phyloP scores from a whole-genome alignment of 176 grass and related monocot species.

The Calamus simplicifolius region DNA sequence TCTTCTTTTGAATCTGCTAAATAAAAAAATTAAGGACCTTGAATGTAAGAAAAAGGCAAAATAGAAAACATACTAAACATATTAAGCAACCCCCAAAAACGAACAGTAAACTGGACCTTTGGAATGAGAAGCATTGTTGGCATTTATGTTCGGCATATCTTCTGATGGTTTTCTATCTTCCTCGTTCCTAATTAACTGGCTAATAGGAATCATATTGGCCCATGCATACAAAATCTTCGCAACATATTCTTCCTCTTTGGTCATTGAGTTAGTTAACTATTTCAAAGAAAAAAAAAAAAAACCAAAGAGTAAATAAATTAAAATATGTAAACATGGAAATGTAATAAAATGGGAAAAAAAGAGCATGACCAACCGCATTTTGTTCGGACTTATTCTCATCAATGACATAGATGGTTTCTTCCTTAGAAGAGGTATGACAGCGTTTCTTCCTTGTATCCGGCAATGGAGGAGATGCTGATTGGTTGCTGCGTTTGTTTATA shows the following conservation, averaged over 20 bases:
- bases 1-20: conserved; percentile 3
- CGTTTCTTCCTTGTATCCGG: conserved; percentile 45
- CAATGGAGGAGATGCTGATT: conserved; percentile 12
- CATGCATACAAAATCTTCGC: conserved; percentile 41
- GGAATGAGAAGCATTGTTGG: conserved; percentile 22
- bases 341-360: background rate
- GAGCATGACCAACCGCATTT: conserved; percentile 9
- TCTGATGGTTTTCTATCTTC: conserved; percentile 2
- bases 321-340: background rate
- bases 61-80: too few relatives aligned
- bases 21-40: background rate
- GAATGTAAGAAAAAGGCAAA: background rate
- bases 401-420: background rate
- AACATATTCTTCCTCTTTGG: conserved; percentile 49
- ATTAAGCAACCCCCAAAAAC: background rate
- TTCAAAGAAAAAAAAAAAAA: conserved; percentile 15
- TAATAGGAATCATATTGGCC: conserved; percentile 14
- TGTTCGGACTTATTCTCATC: conserved; percentile 13
- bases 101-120: conserved; percentile 23
- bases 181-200: conserved; percentile 1
- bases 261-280: conserved; percentile 26
- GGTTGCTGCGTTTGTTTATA: conserved; percentile 34
- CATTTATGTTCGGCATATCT: conserved; percentile 19
- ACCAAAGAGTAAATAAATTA: conserved; percentile 2
- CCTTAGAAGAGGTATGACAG: conserved; percentile 25